A percentile compares a stretch with the other conserved stretches of the same genome.
Conservation (phyloP, 306 rosid genomes). For the Prunus salicina region DNA sequence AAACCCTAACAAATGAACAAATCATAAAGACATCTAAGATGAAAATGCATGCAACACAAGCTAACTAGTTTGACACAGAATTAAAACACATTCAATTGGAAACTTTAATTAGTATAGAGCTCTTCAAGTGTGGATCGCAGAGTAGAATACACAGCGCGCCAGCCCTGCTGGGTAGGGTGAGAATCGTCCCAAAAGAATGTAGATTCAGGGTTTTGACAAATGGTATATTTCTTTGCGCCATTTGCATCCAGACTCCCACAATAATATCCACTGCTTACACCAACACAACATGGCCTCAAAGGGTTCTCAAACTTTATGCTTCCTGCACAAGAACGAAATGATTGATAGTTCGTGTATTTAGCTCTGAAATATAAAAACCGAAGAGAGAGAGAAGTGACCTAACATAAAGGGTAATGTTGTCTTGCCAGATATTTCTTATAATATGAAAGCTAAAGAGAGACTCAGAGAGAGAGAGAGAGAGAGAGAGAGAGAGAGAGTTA, state of each 20-base stretch:
- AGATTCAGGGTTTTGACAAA: conserved; percentile 57
- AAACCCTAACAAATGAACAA: neutral
- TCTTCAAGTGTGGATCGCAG: conserved; percentile 32
- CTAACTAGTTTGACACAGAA: neutral
- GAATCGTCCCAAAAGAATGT: conserved; percentile 85
- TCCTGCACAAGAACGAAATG: conserved; percentile 14
- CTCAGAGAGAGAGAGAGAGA: neutral
- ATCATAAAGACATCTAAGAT: too few species aligned
- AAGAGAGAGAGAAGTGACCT: too few species aligned
- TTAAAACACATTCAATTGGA: neutral
- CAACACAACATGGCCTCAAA: conserved; percentile 73
- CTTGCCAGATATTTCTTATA: neutral
- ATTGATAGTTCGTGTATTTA: neutral
- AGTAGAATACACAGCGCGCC: conserved; percentile 65
- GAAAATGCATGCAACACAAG: neutral
- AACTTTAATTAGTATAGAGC: neutral
- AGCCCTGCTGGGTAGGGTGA: conserved; percentile 82
- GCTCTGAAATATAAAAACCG: too few species aligned
- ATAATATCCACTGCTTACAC: conserved; percentile 36
- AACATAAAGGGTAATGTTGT: too few species aligned
- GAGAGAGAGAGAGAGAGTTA: neutral
- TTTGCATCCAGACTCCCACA: conserved; percentile 64
- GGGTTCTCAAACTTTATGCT: conserved; percentile 42
- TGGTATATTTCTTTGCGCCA: conserved; percentile 49
- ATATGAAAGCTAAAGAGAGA: neutral